phyloP scores from a whole-genome alignment of 1,139 yeast genomes.

The Geotrichum bryndzae region DNA sequence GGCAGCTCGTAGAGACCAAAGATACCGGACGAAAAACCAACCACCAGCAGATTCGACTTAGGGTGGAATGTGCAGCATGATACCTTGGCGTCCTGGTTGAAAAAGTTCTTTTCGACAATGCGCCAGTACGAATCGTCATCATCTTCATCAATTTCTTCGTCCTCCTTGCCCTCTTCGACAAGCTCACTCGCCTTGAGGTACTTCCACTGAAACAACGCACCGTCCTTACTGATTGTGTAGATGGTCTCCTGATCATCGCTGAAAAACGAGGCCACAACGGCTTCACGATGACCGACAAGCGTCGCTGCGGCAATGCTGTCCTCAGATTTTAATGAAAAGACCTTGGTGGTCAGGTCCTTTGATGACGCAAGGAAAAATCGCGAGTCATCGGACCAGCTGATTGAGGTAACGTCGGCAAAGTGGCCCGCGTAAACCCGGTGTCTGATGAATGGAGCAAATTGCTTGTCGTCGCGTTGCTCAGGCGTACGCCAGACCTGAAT shows the following conservation, averaged over 20 bases:
- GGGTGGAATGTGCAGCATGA: constrained; percentile 83
- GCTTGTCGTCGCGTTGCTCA: constrained; percentile 56
- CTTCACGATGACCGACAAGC: constrained; percentile 87
- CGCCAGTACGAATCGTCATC: constrained; percentile 55
- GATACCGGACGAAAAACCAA: constrained; percentile 89
- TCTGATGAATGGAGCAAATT: constrained; percentile 92
- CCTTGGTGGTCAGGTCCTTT: constrained; percentile 81
- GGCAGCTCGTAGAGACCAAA: constrained; percentile 89
- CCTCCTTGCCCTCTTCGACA: constrained; percentile 39
- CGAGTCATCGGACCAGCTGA: constrained; percentile 88
- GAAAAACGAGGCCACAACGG: constrained; percentile 82
- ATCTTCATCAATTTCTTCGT: constrained; percentile 29
- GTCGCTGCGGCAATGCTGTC: constrained; percentile 82
- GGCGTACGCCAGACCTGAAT: constrained; percentile 96
- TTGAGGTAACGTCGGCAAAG: constrained; percentile 68
- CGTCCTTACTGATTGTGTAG: constrained; percentile 89
- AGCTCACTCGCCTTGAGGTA: constrained; percentile 52
- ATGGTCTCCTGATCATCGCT: constrained; percentile 78
- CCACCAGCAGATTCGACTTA: constrained; percentile 61
- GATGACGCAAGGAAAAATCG: constrained; percentile 81
- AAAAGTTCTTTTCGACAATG: constrained; percentile 67
- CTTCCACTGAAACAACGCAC: constrained; percentile 91
- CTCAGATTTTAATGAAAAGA: constrained; percentile 69
- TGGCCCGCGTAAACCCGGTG: constrained; percentile 91
- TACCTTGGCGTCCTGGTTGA: constrained; percentile 60